A percentile compares a stretch with the other conserved stretches of the same genome.
Evolutionary conservation across 495 filamentous ascomycete genomes (phyloP).

Genomic region (Immersiella caudata): DNA sequence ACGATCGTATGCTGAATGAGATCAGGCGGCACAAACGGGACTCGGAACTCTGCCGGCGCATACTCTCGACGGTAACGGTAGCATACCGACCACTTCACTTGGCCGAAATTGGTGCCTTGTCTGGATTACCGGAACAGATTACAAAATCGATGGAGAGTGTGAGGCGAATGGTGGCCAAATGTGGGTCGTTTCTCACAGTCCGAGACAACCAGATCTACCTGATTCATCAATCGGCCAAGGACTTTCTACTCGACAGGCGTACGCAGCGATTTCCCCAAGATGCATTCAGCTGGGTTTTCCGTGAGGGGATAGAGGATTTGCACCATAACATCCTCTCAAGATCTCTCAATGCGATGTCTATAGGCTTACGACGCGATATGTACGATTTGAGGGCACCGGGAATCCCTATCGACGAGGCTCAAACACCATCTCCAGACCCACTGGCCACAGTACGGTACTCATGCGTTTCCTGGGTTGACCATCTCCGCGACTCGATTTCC

Average conservation of each 20-base stretch:
- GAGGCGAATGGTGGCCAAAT: background rate
- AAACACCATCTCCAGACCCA: conserved; percentile 36
- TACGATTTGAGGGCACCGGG: conserved; percentile 26
- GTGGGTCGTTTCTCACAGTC: conserved; percentile 31
- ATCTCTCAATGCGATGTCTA: conserved; percentile 34
- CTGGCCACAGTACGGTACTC: conserved; percentile 39
- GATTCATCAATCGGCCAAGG: conserved; percentile 48
- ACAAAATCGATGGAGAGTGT: background rate
- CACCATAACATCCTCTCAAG: conserved; percentile 30
- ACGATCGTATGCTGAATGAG: conserved; percentile 32
- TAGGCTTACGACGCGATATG: conserved; percentile 24
- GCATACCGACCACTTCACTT: conserved; percentile 1
- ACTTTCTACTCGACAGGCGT: too few relatives aligned
- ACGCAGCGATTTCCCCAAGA: too few relatives aligned
- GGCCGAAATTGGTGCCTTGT: background rate
- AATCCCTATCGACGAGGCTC: conserved; percentile 19
- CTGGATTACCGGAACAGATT: conserved; percentile 2
- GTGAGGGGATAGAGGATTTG: conserved; percentile 33
- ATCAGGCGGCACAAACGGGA: conserved; percentile 2
- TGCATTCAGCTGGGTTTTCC: background rate
- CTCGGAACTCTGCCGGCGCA: conserved; percentile 7
- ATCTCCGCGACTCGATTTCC: conserved; percentile 26
- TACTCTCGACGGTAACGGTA: background rate
- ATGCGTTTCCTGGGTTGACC: too few relatives aligned
- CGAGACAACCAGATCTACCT: conserved; percentile 36